These are phyloP conservation scores for Teunomyces atbi DNA, from an alignment of 805 yeast species.

Conservation along the genomic window DNA sequence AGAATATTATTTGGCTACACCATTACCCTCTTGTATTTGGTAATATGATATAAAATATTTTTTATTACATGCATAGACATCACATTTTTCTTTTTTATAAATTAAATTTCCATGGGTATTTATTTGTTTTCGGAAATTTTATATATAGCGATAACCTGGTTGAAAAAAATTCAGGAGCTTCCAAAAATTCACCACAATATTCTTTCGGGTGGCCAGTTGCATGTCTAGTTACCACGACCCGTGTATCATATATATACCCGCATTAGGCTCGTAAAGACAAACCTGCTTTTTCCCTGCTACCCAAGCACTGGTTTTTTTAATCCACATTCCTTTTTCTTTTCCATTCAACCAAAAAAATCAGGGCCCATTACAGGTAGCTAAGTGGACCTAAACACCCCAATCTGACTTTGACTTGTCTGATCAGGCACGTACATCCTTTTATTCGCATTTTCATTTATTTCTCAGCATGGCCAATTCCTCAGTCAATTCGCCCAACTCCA, in stretches of 20 bases:
- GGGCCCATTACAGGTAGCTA: background rate
- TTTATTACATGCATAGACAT: slow-evolving; percentile 1
- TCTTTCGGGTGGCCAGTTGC: background rate
- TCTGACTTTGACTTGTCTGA: slow-evolving; percentile 2
- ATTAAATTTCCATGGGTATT: slow-evolving; percentile 1
- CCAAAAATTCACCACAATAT: background rate
- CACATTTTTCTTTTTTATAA: background rate
- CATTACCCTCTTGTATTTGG: background rate
- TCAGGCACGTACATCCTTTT: background rate
- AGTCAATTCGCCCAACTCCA: slow-evolving; percentile 18
- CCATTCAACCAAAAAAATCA: background rate
- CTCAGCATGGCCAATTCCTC: slow-evolving; percentile 11
- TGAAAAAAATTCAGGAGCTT: slow-evolving; percentile 1
- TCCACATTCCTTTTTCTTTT: slow-evolving; percentile 7
- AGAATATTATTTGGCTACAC: background rate
- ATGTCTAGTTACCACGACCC: slow-evolving; percentile 3
- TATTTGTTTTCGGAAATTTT: background rate
- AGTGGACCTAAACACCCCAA: slow-evolving; percentile 1
- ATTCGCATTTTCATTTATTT: slow-evolving; percentile 1
- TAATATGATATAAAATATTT: background rate
- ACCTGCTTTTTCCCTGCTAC: background rate
- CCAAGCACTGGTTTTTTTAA: slow-evolving; percentile 3
- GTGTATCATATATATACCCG: slow-evolving; percentile 2
- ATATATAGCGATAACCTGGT: slow-evolving; percentile 3
- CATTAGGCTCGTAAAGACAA: background rate